Evolutionary conservation across 352 stramenopile genomes (phyloP), one percentile per base, ranked within the genome.

Genomic region (Vaucheria bursata): DNA sequence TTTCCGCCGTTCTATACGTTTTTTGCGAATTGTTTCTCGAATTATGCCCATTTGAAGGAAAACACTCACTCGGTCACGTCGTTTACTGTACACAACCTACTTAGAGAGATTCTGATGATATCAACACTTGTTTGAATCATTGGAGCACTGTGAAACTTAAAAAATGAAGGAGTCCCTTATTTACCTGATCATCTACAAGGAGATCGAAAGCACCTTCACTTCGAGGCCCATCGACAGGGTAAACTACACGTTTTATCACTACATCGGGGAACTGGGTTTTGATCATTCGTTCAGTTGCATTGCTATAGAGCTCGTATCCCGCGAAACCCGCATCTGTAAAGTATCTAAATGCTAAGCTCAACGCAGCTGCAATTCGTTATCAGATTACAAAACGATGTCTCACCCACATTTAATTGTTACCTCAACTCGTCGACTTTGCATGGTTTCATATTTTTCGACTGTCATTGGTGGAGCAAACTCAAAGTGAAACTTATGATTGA

Each of bases 391-490:
- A n/a, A n/a, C n/a, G n/a, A n/a, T n/a, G n/a, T n/a, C n/a, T 69
- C 8, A 29, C 65, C 8, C 8, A 72, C 65, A 72, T 72, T 72
- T 29, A 2, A 72, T 72, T 29, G 65, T 35, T n/a, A 72, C 65
- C 65, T 38, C 6, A n/a, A 72, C 65, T 1, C 65, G 65, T 12
- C 32, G 36, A 2, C 3, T 8, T 2, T 1, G 1, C 65, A 72
- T 72, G 1, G 12, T 1, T 35, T 72, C 12, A 8, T 72, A 72
- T 8, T 72, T 72, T 2, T 32, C 6, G 4, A 72, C 65, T 40
- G 65, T 72, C 65, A 72, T 72, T n/a, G 65, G 29, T 2, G 65
- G 65, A 8, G 65, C 65, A 40, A 72, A 72, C 65, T 72, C 40
- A 40, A 72, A 72, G 29, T 72, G 12, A 50, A 50, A 50, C 5